Evolutionary conservation across 139 green algal genomes (phyloP).

Genomic region (Chlorella ohadii): DNA sequence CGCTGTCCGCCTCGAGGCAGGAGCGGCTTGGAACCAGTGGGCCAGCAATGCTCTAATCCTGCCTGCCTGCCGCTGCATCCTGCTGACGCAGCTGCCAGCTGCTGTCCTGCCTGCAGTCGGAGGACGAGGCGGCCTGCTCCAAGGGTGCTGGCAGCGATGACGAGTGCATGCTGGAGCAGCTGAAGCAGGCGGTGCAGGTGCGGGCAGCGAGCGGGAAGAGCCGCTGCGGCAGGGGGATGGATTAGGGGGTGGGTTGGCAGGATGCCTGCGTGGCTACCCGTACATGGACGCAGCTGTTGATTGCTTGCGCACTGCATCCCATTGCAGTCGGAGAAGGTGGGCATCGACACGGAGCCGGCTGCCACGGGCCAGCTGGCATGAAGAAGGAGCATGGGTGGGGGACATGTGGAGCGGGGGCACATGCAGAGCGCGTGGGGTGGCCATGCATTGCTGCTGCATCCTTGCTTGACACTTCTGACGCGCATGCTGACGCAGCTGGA

Average conservation of each 20-base stretch:
- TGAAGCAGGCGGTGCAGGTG: slow-evolving; percentile 35
- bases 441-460: too few relatives aligned
- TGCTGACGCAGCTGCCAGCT: not conserved
- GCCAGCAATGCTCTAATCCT: too few relatives aligned
- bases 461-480: too few relatives aligned
- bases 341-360: slow-evolving; percentile 29
- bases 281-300: not conserved
- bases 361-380: slow-evolving; percentile 43
- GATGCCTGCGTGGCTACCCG: too few relatives aligned
- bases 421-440: too few relatives aligned
- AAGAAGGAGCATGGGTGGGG: not conserved
- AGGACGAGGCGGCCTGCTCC: not conserved
- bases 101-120: not conserved
- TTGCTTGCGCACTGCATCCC: too few relatives aligned
- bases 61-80: not conserved
- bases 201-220: not conserved
- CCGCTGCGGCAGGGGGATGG: not conserved
- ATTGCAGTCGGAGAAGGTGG: slow-evolving; percentile 27
- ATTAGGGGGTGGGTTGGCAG: too few relatives aligned
- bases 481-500: too few relatives aligned
- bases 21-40: too few relatives aligned
- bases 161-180: slow-evolving; percentile 15
- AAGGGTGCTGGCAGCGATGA: slow-evolving; percentile 12
- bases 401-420: not conserved
- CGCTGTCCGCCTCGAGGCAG: too few relatives aligned